A percentile compares a stretch with the other conserved stretches of the same genome.
Conservation (phyloP, 2,329 filamentous ascomycete species). For the Mycosphaerella sp. region DNA sequence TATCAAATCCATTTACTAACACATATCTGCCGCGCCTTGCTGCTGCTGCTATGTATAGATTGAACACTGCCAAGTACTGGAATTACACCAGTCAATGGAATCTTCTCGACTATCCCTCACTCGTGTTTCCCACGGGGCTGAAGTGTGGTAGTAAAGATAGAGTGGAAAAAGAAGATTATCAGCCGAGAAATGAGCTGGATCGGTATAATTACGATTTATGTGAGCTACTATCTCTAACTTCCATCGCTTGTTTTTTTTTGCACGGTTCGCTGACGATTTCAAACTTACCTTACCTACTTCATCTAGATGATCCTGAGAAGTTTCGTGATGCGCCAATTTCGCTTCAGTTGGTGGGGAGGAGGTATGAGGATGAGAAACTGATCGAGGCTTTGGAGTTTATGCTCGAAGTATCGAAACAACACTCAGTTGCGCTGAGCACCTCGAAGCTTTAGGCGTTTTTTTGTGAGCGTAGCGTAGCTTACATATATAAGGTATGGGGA, state of each 20-base stretch:
- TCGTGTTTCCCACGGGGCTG: slow-evolving; percentile 53
- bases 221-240: slow-evolving; percentile 32
- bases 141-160: slow-evolving; percentile 41
- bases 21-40: too few species aligned
- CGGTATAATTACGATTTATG: slow-evolving; percentile 45
- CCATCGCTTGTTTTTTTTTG: neutral
- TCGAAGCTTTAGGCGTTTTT: too few species aligned
- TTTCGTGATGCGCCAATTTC: slow-evolving; percentile 48
- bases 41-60: too few species aligned
- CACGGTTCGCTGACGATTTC: too few species aligned
- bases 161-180: slow-evolving; percentile 35
- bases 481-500: too few species aligned
- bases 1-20: too few species aligned
- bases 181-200: slow-evolving; percentile 44
- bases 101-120: slow-evolving; percentile 53
- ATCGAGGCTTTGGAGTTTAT: slow-evolving; percentile 38
- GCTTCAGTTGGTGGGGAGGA: slow-evolving; percentile 50
- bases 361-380: slow-evolving; percentile 52
- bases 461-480: too few species aligned
- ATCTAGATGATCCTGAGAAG: slow-evolving; percentile 35
- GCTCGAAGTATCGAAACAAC: slow-evolving; percentile 9
- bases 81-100: slow-evolving; percentile 64
- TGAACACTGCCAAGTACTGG: slow-evolving; percentile 49
- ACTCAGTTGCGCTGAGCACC: too few species aligned
- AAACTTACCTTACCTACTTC: too few species aligned